Evolutionary conservation across 2,329 filamentous ascomycete genomes (phyloP), one percentile per base, ranked within the genome.

Genomic region (Arthrinium phaeospermum): DNA sequence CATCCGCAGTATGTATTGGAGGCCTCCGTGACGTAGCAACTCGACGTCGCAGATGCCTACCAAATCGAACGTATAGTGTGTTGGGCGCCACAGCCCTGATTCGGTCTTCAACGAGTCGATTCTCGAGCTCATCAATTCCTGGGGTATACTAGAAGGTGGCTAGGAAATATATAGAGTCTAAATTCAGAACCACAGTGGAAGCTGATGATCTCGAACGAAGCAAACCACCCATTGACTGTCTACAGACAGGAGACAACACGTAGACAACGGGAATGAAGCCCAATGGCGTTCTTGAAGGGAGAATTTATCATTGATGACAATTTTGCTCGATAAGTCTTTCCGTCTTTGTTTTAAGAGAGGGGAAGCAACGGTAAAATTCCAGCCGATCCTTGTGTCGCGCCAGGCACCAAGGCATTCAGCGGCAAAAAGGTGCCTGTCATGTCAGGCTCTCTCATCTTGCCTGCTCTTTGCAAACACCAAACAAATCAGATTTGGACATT

Each of bases 381-480:
- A 64, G 34, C 57, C 34, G 57, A 41, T 13, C 34, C 57, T 64
- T 64, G 57, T 64, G 34, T 64, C 34, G 34, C 57, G 34, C 57
- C 57, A 64, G 57, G 57, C 57, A 64, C 34, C 57, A 41, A 64
- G 34, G 57, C 57, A 41, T 6, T 6, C 34, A 41, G n/a, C 7
- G 57, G 22, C 34, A 41, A 64, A 61, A 64, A 13, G 57, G 14
- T 41, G 57, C 57, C 30, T 64, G 57, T 41, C 57, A 64, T 64
- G 5, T 41, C 57, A 64, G 34, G 57, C 57, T 64, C 34, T 64
- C 34, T 41, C 19, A 64, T 24, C 16, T n/a, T 34, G 10, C 19
- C 34, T 64, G 19, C 10, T 64, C 8, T 19, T 34, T 61, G 22
- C 57, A 64, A 64, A 41, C 22, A 24, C 19, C 34, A 64, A 2